Evolutionary conservation across 2,329 filamentous ascomycete species (phyloP).

Genomic region (Neofusicoccum kwambonambiense): DNA sequence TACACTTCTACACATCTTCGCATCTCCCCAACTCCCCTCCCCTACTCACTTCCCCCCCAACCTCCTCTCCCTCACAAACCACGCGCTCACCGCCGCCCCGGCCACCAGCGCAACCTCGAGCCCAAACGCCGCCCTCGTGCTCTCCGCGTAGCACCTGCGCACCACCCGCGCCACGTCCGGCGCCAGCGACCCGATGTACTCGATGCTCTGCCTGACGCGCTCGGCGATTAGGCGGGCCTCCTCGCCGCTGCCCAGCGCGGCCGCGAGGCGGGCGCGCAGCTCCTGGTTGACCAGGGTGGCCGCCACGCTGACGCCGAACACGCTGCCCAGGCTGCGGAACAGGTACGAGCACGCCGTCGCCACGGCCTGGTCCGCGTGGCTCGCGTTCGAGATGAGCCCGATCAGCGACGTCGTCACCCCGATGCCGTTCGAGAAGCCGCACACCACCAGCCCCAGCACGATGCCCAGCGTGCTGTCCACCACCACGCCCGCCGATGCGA

Average conservation of each 20-base stretch:
- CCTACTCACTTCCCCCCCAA: conserved; percentile 21
- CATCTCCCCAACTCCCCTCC: neutral
- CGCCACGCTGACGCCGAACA: conserved; percentile 66
- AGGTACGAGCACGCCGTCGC: conserved; percentile 78
- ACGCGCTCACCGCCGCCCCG: conserved; percentile 47
- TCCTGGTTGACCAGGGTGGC: conserved; percentile 71
- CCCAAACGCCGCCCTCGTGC: conserved; percentile 52
- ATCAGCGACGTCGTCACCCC: conserved; percentile 72
- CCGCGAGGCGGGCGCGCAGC: conserved; percentile 57
- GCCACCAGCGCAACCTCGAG: conserved; percentile 52
- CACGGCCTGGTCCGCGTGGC: conserved; percentile 67
- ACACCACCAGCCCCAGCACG: conserved; percentile 56
- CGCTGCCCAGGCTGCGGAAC: conserved; percentile 70
- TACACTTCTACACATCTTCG: neutral
- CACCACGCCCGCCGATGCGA: conserved; percentile 57
- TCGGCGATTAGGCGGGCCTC: conserved; percentile 66
- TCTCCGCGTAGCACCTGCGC: conserved; percentile 63
- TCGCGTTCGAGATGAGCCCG: conserved; percentile 68
- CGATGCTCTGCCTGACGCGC: conserved; percentile 66
- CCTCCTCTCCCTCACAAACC: conserved; percentile 46
- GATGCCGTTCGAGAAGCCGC: conserved; percentile 55
- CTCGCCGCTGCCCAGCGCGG: conserved; percentile 55
- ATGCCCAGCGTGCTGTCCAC: conserved; percentile 52
- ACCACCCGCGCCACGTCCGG: conserved; percentile 61
- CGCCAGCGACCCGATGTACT: conserved; percentile 65